phyloP scores from a whole-genome alignment of 1,284 basidiomycete genomes.

The Xerocomus nothofagi region DNA sequence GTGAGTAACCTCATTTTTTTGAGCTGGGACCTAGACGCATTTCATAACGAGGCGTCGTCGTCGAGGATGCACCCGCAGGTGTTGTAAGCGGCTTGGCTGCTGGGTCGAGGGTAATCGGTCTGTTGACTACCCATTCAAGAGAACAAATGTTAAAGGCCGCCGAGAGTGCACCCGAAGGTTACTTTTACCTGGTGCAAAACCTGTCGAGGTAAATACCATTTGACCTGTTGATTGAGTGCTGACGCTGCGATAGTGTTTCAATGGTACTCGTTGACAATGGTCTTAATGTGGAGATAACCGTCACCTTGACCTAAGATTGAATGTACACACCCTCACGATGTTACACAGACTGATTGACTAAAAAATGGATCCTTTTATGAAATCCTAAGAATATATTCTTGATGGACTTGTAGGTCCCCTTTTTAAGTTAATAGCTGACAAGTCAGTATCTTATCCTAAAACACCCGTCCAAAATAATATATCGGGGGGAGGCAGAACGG shows the following conservation, averaged over 20 bases:
- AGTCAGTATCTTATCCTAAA: slow-evolving; percentile 15
- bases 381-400: slow-evolving; percentile 6
- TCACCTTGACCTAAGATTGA: slow-evolving; percentile 13
- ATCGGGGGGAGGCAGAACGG: slow-evolving; percentile 4
- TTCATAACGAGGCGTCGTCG: slow-evolving; percentile 60
- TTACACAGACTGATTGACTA: neutral
- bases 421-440: slow-evolving; percentile 10
- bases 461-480: slow-evolving; percentile 9
- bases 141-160: slow-evolving; percentile 58
- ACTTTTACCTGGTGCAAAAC: slow-evolving; percentile 57
- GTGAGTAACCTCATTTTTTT: slow-evolving; percentile 37
- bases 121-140: slow-evolving; percentile 76
- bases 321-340: neutral
- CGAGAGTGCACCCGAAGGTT: slow-evolving; percentile 40
- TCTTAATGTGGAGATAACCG: slow-evolving; percentile 20
- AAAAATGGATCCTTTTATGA: neutral
- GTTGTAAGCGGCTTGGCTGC: slow-evolving; percentile 73
- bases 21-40: slow-evolving; percentile 5
- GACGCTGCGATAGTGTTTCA: slow-evolving; percentile 24
- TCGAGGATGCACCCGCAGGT: slow-evolving; percentile 87
- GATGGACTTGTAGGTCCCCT: neutral
- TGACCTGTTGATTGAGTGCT: neutral
- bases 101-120: slow-evolving; percentile 75
- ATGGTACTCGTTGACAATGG: slow-evolving; percentile 20
- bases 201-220: slow-evolving; percentile 51